Base-by-base conservation (phyloP, 768 basidiomycete genomes). In the Russula sp. region DNA sequence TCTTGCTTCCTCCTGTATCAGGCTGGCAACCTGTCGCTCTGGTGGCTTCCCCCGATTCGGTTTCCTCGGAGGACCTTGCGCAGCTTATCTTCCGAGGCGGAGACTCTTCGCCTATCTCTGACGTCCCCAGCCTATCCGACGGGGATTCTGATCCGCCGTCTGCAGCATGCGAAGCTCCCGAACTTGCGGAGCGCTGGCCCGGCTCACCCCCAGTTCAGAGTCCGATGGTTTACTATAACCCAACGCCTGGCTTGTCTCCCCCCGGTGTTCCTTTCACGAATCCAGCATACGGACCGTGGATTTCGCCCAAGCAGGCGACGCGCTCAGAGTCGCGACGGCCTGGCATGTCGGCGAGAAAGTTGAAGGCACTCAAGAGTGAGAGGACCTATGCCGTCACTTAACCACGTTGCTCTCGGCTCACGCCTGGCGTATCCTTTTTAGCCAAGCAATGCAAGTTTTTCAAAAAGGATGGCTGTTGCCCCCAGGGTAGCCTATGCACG, bases 371-470 rank as follows among this genome's bases (percentile, higher is more conserved):
- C 31, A 68, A 62, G 55, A 68, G 66, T 68, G 57, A 51, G 66
- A 45, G 11, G 20, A 50, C 40, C 45, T 27, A 22, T 48, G 53
- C 27, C 11, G 16, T 10, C 35, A 27, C 11, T 14, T 8, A 32
- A 1, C 13, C 8, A 2, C 18, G 27, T n/a, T 44, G n/a, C 6
- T 34, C 34, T 45, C 13, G 3, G 37, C 63, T 66, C 44, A 62
- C 51, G 16, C 18, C 31, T 8, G 31, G 31, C 27, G 10, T 49
- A 32, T 14, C 45, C 27, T 35, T 42, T 35, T 35, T 35, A 68
- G 67, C 65, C 45, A 68, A 68, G 40, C 60, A 57, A 9, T 68
- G 67, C 40, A 66, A 66, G 40, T 66, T 63, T 22, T 66, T 57
- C 56, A 59, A 59, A 49, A 60, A 57, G 52, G 62, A 66, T 9